Evolutionary conservation across 371 early-diverging fungal genomes (phyloP).

Genomic region (Apophysomyces elegans): DNA sequence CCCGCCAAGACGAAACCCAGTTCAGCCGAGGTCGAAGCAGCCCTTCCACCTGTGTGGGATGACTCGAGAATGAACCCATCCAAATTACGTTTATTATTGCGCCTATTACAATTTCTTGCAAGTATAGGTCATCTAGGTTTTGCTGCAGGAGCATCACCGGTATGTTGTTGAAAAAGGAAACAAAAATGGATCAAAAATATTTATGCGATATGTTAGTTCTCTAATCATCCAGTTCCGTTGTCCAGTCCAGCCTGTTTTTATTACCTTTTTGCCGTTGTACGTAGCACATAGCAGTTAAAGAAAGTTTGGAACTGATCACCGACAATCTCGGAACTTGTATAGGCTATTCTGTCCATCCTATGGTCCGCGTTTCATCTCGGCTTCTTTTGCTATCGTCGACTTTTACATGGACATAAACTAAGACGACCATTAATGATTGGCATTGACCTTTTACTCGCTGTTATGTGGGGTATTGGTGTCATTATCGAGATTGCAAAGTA

Average conservation of each 20-base stretch:
- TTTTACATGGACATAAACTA: constrained; percentile 50
- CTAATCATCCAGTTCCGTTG: constrained; percentile 41
- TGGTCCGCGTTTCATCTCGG: constrained; percentile 51
- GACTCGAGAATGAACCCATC: constrained; percentile 29
- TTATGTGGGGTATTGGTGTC: constrained; percentile 60
- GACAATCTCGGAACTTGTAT: neutral
- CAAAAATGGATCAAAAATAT: neutral
- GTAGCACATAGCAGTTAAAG: constrained; percentile 13
- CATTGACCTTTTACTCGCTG: constrained; percentile 53
- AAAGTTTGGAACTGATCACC: constrained; percentile 8
- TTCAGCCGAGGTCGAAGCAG: constrained; percentile 20
- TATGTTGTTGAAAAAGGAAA: constrained; percentile 24
- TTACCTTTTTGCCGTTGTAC: constrained; percentile 53
- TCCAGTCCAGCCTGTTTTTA: constrained; percentile 43
- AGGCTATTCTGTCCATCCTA: constrained; percentile 55
- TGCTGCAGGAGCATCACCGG: constrained; percentile 55
- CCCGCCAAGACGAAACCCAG: constrained; percentile 27
- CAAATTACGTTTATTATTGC: constrained; percentile 38
- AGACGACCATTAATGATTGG: constrained; percentile 51
- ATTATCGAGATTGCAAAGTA: constrained; percentile 61
- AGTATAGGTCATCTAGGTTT: constrained; percentile 52
- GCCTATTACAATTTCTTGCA: constrained; percentile 41
- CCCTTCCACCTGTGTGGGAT: constrained; percentile 30
- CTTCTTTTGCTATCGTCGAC: constrained; percentile 48
- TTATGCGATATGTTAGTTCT: constrained; percentile 25